Evolutionary conservation across 1,284 basidiomycete genomes (phyloP).

Genomic region (Porodaedalea pini): DNA sequence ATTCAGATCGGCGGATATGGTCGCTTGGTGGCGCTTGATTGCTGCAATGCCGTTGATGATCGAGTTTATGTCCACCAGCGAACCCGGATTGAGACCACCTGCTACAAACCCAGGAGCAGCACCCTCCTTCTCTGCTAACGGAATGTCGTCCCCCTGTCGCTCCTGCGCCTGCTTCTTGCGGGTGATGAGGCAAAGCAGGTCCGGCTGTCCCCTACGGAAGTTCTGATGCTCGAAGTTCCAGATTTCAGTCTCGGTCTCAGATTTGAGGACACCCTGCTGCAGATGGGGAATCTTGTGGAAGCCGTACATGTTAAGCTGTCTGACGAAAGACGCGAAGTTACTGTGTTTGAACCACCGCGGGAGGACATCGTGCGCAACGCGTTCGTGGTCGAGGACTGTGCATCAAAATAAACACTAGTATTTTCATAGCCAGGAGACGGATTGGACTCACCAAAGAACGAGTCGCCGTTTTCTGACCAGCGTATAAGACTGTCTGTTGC

Average conservation of each 20-base stretch:
- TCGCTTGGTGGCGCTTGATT: constrained; percentile 89
- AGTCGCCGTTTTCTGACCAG: constrained; percentile 61
- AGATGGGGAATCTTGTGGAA: constrained; percentile 96
- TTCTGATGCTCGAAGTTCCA: constrained; percentile 93
- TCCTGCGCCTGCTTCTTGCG: constrained; percentile 58
- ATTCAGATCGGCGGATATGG: constrained; percentile 84
- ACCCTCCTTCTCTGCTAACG: constrained; percentile 26
- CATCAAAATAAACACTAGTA: not conserved
- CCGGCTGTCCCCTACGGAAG: constrained; percentile 87
- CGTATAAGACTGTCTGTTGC: constrained; percentile 56
- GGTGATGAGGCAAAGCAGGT: constrained; percentile 86
- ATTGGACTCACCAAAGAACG: constrained; percentile 71
- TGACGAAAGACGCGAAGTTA: constrained; percentile 91
- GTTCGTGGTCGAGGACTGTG: constrained; percentile 89
- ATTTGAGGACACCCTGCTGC: constrained; percentile 88
- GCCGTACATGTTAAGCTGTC: constrained; percentile 97
- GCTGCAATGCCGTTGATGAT: constrained; percentile 82
- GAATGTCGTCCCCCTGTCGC: constrained; percentile 31
- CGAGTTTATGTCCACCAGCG: constrained; percentile 69
- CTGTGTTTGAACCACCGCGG: constrained; percentile 96
- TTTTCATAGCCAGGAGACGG: not conserved
- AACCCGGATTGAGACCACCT: constrained; percentile 37
- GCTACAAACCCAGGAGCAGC: constrained; percentile 17
- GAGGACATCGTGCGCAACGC: constrained; percentile 86
- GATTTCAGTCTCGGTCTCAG: constrained; percentile 79